These are phyloP conservation scores for Streptanthus diversifolius DNA, from an alignment of 345 rosid genomes.

Conservation along the genomic window DNA sequence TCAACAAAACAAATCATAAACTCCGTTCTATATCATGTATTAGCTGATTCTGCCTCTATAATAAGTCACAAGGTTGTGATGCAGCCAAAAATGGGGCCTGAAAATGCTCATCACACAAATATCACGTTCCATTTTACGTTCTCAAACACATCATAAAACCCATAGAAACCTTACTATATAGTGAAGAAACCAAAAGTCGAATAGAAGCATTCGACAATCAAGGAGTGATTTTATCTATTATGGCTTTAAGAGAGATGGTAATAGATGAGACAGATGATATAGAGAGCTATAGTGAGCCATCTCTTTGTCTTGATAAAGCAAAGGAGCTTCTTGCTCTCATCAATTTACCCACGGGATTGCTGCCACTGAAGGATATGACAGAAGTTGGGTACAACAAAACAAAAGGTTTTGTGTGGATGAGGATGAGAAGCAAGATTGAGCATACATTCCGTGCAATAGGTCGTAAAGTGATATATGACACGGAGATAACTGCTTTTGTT, in stretches of 20 bases:
- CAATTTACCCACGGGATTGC: constrained; percentile 50
- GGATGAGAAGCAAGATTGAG: constrained; percentile 43
- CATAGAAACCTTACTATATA: constrained; percentile 16
- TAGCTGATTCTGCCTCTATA: not conserved
- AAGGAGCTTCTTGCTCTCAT: constrained; percentile 41
- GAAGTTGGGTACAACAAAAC: constrained; percentile 52
- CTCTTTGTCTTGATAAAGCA: constrained; percentile 50
- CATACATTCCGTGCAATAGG: constrained; percentile 43
- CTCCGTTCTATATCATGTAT: not conserved
- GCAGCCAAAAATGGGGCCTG: constrained; percentile 11
- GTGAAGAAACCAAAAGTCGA: not conserved
- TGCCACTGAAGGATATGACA: constrained; percentile 49
- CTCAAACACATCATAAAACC: not conserved
- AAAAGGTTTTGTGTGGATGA: constrained; percentile 66
- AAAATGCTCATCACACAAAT: constrained; percentile 23
- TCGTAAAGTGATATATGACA: constrained; percentile 42
- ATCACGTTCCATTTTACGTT: constrained; percentile 8
- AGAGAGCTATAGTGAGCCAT: constrained; percentile 43
- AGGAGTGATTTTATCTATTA: not conserved
- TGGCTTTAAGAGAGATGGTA: constrained; percentile 30
- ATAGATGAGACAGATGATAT: constrained; percentile 39
- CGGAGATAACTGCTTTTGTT: constrained; percentile 49
- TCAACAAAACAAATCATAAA: not conserved
- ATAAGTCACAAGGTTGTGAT: constrained; percentile 2
- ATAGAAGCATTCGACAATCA: not conserved